Base-by-base conservation (phyloP, 768 basidiomycete genomes). In the Psilocybe cyanescens region DNA sequence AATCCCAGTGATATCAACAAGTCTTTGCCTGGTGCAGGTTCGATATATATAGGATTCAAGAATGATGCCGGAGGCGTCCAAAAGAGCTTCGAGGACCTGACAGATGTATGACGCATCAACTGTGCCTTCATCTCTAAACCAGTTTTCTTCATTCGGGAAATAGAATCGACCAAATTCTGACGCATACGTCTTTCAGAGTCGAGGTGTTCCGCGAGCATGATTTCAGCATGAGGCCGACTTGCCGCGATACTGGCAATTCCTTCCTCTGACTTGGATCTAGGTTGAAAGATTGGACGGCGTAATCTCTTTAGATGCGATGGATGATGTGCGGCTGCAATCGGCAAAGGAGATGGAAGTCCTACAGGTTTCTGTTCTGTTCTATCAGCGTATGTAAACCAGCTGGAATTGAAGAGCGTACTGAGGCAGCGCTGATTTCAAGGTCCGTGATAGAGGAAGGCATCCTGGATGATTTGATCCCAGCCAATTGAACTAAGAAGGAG, bases 291-390 rank as follows among this genome's bases (percentile, higher is more conserved):
- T 2, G 74, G 65, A 51, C 68, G 71, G 2, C 73, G 69, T 11
- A 81, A 62, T 59, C 71, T 72, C 35, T 73, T 72, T 11, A 82
- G 56, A 46, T 75, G 63, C 1, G 69, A 58, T 0, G 80, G 82
- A 58, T 83, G 81, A 58, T 79, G 80, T 0, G 83, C 82, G 12
- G 82, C 83, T 29, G 81, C 79, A 28, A 81, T 70, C 2, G 81
- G 82, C 9, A 81, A 74, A 33, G 74, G 72, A 9, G 60, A n/a
- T 31, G 67, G 64, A 7, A 35, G 19, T 30, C 35, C 33, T 6
- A 41, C 5, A 37, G 56, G 24, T 1, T 53, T 53, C 56, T 62
- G 44, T 29, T 9, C 12, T 11, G 9, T 45, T 29, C 7, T 12
- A 19, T 51, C 6, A 41, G 16, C 41, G 6, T 8, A 11, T 6